Evolutionary conservation across 108 stramenopile genomes (phyloP), one percentile per base, ranked within the genome.

Genomic region (Cafeteria roenbergensis): DNA sequence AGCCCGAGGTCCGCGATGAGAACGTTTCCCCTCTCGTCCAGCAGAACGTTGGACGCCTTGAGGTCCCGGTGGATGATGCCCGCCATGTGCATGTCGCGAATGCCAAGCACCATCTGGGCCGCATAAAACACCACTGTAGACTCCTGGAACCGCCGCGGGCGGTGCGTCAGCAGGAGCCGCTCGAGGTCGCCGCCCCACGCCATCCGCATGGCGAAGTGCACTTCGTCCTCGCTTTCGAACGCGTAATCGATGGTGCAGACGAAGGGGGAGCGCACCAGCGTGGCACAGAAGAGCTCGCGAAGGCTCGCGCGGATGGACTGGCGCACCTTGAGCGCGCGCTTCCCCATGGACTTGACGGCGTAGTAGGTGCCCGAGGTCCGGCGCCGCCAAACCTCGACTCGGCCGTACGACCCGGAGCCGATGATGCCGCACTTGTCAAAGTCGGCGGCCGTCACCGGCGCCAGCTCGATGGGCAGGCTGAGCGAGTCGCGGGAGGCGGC

Each of bases 31-130:
- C 75, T 33, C 8, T 38, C 57, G 34, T 64, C 73, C 42, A 82
- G 28, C 34, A 82, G 51, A 25, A 80, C 21, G 55, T 82, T 82
- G 51, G 74, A 75, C 8, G 80, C 78, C 73, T 82, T 82, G 55
- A 82, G 63, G 51, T 82, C 80, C 25, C 81, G 66, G 74, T 82
- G 79, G 51, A 82, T 77, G 56, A 82, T 82, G 62, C 75, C 78
- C 31, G 51, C 54, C 54, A 29, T 25, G 50, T 84, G 83, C 38
- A 82, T 57, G 65, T 73, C 68, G 36, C 76, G 78, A 38, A 84
- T 53, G 36, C 81, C 83, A 27, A 82, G 71, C 21, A 69, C 71
- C 55, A 82, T 64, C 64, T 82, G 74, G 22, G 76, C 81, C 14
- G 64, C 70, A 51, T 76, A 75, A 34, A 78, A 79, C 34, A 62